A percentile compares a stretch with the other conserved stretches of the same genome.
Evolutionary conservation across 768 basidiomycete species (phyloP).

Genomic region (Boletus pseudopeckii): DNA sequence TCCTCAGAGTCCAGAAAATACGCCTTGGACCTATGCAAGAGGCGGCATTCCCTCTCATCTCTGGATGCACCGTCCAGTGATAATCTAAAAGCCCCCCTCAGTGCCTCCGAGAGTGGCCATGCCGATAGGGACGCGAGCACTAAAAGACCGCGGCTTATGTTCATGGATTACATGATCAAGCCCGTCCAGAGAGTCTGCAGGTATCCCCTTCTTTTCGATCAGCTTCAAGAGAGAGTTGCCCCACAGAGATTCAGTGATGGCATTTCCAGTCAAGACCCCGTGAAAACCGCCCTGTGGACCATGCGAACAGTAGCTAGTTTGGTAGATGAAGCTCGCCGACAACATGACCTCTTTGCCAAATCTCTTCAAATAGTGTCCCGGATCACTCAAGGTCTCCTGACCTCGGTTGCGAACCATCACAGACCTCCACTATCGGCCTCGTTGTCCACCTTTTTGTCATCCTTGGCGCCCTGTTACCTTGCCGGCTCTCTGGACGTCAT

Average conservation of each 20-base stretch:
- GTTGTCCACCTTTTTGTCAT: conserved; percentile 59
- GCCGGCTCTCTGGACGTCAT: conserved; percentile 89
- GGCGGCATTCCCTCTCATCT: conserved; percentile 48
- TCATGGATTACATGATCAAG: conserved; percentile 91
- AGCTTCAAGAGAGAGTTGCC: conserved; percentile 40
- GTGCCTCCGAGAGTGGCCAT: conserved; percentile 31
- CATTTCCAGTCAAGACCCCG: conserved; percentile 10
- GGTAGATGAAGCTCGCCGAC: conserved; percentile 78
- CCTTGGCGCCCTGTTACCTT: conserved; percentile 74
- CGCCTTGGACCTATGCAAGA: conserved; percentile 35
- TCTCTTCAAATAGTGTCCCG: conserved; percentile 68
- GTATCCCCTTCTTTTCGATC: conserved; percentile 86
- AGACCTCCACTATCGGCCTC: conserved; percentile 37
- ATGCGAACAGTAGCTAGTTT: conserved; percentile 75
- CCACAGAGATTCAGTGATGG: conserved; percentile 1
- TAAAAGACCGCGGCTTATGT: conserved; percentile 47
- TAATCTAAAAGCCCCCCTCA: conserved; percentile 33
- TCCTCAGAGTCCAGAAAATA: conserved; percentile 6
- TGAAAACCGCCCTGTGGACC: conserved; percentile 51
- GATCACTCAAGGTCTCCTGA: conserved; percentile 42
- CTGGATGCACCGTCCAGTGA: conserved; percentile 41
- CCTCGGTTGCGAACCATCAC: conserved; percentile 25
- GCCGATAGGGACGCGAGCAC: conserved; percentile 24
- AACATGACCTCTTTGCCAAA: conserved; percentile 61
- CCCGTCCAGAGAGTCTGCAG: conserved; percentile 96